These are phyloP conservation scores for Sicyos baderoa DNA, from an alignment of 306 rosid genomes.

Conservation along the genomic window DNA sequence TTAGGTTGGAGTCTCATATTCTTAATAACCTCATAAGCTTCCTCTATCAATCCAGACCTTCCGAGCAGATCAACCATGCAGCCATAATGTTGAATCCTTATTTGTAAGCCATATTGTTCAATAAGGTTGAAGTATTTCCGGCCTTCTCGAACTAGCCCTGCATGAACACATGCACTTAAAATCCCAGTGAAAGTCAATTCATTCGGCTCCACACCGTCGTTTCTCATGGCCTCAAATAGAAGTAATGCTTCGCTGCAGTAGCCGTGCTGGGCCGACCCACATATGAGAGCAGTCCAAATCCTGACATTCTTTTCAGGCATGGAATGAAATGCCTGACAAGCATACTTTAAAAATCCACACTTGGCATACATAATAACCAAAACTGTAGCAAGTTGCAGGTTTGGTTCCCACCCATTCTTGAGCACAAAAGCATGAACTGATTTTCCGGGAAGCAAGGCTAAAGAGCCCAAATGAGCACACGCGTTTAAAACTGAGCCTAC, in stretches of 20 bases:
- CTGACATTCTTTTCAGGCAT: slow-evolving; percentile 37
- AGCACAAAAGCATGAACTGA: slow-evolving; percentile 52
- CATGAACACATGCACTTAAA: slow-evolving; percentile 48
- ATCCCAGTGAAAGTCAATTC: slow-evolving; percentile 54
- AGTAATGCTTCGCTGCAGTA: slow-evolving; percentile 32
- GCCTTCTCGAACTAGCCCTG: slow-evolving; percentile 46
- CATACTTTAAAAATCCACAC: slow-evolving; percentile 25
- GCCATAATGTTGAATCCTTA: slow-evolving; percentile 50
- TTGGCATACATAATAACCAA: slow-evolving; percentile 53
- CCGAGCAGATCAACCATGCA: slow-evolving; percentile 55
- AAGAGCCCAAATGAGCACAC: slow-evolving; percentile 42
- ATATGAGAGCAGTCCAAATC: slow-evolving; percentile 19
- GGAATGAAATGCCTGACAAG: too few species aligned
- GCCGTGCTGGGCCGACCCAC: slow-evolving; percentile 33
- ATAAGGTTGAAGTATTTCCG: slow-evolving; percentile 46
- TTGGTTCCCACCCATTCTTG: slow-evolving; percentile 47
- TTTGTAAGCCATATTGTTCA: slow-evolving; percentile 37
- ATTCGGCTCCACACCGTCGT: slow-evolving; percentile 40
- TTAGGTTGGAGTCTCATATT: slow-evolving; percentile 44
- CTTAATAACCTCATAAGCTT: slow-evolving; percentile 43
- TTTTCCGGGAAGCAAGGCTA: slow-evolving; percentile 45
- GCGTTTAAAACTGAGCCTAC: slow-evolving; percentile 34
- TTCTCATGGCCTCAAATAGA: slow-evolving; percentile 44
- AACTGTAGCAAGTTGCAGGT: slow-evolving; percentile 43
- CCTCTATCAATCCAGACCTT: slow-evolving; percentile 46